Evolutionary conservation across 106 monocot genomes (phyloP), one percentile per base, ranked within the genome.

Genomic region (Dendrobium huoshanense): DNA sequence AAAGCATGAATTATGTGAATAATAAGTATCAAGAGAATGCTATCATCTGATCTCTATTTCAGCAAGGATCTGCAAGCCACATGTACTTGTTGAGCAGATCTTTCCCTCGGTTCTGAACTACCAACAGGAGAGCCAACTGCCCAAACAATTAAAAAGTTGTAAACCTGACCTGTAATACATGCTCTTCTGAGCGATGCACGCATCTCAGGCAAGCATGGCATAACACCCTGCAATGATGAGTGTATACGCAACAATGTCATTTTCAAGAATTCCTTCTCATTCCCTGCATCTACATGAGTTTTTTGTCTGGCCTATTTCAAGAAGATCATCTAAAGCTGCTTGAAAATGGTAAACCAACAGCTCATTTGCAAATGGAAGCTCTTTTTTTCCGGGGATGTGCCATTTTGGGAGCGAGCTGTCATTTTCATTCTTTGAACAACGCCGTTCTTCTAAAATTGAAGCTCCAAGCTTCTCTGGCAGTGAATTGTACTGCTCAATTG

Each of bases 181-280:
- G 67, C 84, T 75, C 67, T 72, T 86, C 86, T 90, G 61, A 61
- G 80, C 7, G 86, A 85, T 70, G 98, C 91, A n/a, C 80, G 85
- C 80, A 99, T 86, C 81, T 95, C 98, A 82, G 98, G 98, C 79
- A 99, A 95, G 81, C 95, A 99, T 48, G 95, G 91, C 88, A 93
- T 88, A 78, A 92, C 95, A 76, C 98, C 98, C 78, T 90, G 89
- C 77, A 99, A 73, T 73, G 92, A 95, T 73, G 95, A 99, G 80
- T 88, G 86, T 79, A 99, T 95, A 24, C 93, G 95, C 75, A 99
- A 83, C 49, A 99, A 82, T 41, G 95, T 92, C 80, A 95, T 93
- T 85, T 95, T 99, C 80, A 99, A 85, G 81, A 90, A 87, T 41
- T 99, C 98, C 87, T 95, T 95, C 82, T 91, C 92, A 85, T 84